Base-by-base conservation (phyloP, 2,329 filamentous ascomycete genomes). In the Colletotrichum abscissum region DNA sequence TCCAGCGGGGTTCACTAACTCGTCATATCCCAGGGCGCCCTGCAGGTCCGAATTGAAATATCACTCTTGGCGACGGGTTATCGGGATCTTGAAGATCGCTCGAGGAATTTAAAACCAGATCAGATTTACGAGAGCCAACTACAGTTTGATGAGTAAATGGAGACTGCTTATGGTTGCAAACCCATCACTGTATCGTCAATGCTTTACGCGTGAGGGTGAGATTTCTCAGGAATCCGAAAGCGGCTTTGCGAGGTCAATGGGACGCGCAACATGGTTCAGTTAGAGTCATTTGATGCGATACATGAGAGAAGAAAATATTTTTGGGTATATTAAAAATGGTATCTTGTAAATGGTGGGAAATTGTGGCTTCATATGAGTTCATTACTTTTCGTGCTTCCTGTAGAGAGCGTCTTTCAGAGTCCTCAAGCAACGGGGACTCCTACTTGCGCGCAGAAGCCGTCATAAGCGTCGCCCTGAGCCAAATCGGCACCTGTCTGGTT, bases 401-500 rank as follows among this genome's bases (percentile, higher is more conserved):
- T 12, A 6, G n/a, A 16, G 28, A 6, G n/a, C 19, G 22, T 12
- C 9, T 49, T 22, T 28, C 42, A 19, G n/a, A 52, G 26, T 5
- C n/a, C 55, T 72, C 26, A 63, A 42, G 22, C 46, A n/a, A 64
- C n/a, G 42, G 63, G 49, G 1, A 67, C 12, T 22, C 72, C 69
- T 12, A 67, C 14, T 22, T 38, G 14, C n/a, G 63, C 63, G n/a
- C 72, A 74, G 19, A 56, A 28, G 6, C 67, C 69, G 35, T 75
- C 74, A 46, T 75, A 75, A 14, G 63, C 38, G 30, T 63, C 38
- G 4, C 52, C 56, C 4, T 26, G n/a, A 2, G 76, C 78, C 4
- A 79, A 54, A 62, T 80, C 79, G 46, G 77, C 69, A 5, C 79
- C 80, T 1, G 77, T 78, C 24, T 75, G 68, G 62, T 80, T 80